A percentile compares a stretch with the other conserved stretches of the same genome.
Conservation (phyloP, 805 yeast species). For the Wickerhamiella musiphila region DNA sequence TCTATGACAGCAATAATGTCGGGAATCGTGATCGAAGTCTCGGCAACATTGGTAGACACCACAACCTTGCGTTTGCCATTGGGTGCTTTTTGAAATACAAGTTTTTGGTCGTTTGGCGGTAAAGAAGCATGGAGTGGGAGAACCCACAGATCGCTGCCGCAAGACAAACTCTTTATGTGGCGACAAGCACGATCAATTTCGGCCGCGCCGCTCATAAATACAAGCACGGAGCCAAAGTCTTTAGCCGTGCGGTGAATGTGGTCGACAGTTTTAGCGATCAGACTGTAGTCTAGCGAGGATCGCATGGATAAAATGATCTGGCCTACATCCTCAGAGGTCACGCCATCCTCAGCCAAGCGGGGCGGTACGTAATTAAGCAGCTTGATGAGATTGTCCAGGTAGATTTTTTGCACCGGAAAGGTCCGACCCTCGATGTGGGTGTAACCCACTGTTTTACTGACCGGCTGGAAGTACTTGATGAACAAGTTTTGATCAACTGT, state of each 20-base stretch:
- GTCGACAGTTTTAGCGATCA: slow-evolving; percentile 40
- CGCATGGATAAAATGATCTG: slow-evolving; percentile 17
- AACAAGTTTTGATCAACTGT: slow-evolving; percentile 64
- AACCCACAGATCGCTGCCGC: slow-evolving; percentile 24
- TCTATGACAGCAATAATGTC: slow-evolving; percentile 89
- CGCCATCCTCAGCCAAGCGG: slow-evolving; percentile 10
- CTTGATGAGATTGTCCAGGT: slow-evolving; percentile 47
- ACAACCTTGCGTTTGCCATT: slow-evolving; percentile 53
- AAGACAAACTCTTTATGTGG: slow-evolving; percentile 20
- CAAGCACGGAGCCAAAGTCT: slow-evolving; percentile 55
- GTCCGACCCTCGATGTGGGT: slow-evolving; percentile 86
- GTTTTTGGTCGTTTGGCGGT: slow-evolving; percentile 63
- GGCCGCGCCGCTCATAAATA: slow-evolving; percentile 80
- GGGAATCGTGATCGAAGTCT: slow-evolving; percentile 89
- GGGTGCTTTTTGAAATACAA: slow-evolving; percentile 46
- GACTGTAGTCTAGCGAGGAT: slow-evolving; percentile 48
- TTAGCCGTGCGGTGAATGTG: slow-evolving; percentile 36
- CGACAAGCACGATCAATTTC: slow-evolving; percentile 56
- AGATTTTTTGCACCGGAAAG: slow-evolving; percentile 69
- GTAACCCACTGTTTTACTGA: slow-evolving; percentile 28
- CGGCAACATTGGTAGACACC: slow-evolving; percentile 87
- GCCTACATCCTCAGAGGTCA: slow-evolving; percentile 15
- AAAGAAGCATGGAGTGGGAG: slow-evolving; percentile 83
- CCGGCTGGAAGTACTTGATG: slow-evolving; percentile 40
- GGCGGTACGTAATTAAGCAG: slow-evolving; percentile 32